These are phyloP conservation scores for Hypoxylon fragiforme DNA, from an alignment of 495 filamentous ascomycete genomes.

Conservation along the genomic window DNA sequence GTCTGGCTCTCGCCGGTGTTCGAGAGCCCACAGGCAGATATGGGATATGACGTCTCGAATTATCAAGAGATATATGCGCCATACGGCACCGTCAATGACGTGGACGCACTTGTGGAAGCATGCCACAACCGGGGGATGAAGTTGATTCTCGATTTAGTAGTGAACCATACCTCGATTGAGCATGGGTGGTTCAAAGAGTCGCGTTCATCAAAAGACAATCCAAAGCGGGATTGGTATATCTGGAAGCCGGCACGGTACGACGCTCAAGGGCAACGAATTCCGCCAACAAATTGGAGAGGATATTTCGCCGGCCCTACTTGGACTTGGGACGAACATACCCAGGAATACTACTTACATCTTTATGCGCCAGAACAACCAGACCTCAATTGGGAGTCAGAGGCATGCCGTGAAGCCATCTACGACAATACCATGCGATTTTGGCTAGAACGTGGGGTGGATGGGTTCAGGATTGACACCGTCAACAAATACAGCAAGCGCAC, in stretches of 20 bases:
- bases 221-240: conserved; percentile 74
- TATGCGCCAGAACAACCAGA: conserved; percentile 70
- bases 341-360: conserved; percentile 72
- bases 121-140: conserved; percentile 64
- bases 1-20: conserved; percentile 72
- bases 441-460: conserved; percentile 68
- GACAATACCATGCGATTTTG: conserved; percentile 69
- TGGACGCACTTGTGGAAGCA: conserved; percentile 63
- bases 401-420: conserved; percentile 65
- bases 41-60: conserved; percentile 71
- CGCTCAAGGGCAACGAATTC: conserved; percentile 60
- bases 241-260: conserved; percentile 66
- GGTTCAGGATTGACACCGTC: conserved; percentile 71
- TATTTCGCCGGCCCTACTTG: conserved; percentile 61
- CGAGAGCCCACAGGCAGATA: conserved; percentile 65
- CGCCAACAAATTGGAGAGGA: conserved; percentile 73
- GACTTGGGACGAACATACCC: conserved; percentile 65
- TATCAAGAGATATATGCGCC: conserved; percentile 64
- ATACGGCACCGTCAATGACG: conserved; percentile 66
- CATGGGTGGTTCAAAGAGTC: conserved; percentile 76
- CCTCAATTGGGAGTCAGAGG: conserved; percentile 73
- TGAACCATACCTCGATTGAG: conserved; percentile 80
- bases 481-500: conserved; percentile 66
- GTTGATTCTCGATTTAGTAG: conserved; percentile 72
- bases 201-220: conserved; percentile 59